Evolutionary conservation across 2,329 filamentous ascomycete species (phyloP), one percentile per base, ranked within the genome.

Genomic region (Purpureocillium lavendulum): DNA sequence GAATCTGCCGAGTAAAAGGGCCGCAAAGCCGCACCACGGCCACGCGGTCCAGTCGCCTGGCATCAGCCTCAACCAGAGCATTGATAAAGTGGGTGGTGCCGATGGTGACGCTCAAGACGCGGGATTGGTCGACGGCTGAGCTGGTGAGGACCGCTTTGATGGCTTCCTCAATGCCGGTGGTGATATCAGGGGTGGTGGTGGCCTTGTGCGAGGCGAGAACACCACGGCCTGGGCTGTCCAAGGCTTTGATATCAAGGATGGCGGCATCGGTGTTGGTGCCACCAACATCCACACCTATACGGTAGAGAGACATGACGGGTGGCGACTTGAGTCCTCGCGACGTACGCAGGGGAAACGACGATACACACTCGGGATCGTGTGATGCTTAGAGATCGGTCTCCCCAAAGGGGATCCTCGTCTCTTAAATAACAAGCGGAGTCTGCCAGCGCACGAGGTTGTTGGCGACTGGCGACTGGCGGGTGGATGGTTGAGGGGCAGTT

Each of bases 21-120:
- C 66, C 65, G 45, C 65, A 70, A 7, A 72, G 55, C 15, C 69
- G 54, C 9, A 71, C 49, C 2, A 70, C 66, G 3, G 66, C 69
- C 2, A 72, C 69, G 9, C 60, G 61, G 30, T 58, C 60, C 15
- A 72, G 55, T 5, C 65, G 53, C 16, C 60, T 49, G 1, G 58
- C 57, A 53, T 71, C 67, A 21, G 61, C 61, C 44, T 71, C 65
- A 10, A 71, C 59, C 7, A 71, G 57, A 0, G 69, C 67, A 49
- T 71, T 71, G 48, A 71, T 65, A 43, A 71, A 71, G 47, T 70
- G 67, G 0, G 65, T 68, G 2, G 67, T 71, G 18, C 71, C 70
- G 44, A 74, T 69, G 3, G 67, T 68, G 11, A 74, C 67, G 29
- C 64, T 68, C 30, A 65, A 49, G 5, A 74, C 61, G 12, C 59